Conservation (phyloP, 306 rosid species). For the Citrullus amarus region DNA sequence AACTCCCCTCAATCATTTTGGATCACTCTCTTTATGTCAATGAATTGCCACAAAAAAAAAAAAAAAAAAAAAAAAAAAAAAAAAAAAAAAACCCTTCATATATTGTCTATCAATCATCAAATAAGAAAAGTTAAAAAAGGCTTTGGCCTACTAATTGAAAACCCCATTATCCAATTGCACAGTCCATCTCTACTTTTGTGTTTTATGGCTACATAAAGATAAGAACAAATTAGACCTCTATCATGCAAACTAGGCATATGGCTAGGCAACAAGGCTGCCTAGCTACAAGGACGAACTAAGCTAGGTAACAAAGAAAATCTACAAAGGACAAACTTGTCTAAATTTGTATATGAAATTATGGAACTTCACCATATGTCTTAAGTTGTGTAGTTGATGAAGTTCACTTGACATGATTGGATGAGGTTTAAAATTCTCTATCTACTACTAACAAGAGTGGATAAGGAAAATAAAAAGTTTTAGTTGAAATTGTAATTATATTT, state of each 20-base stretch:
- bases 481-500: too few species aligned
- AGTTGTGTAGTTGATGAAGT: not conserved
- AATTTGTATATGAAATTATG: not conserved
- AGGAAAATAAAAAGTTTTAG: too few species aligned
- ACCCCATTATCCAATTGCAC: not conserved
- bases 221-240: not conserved
- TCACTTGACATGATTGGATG: not conserved
- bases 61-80: not conserved
- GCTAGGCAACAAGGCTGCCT: not conserved
- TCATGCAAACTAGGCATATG: not conserved
- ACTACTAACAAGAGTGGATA: not conserved
- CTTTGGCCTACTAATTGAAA: not conserved
- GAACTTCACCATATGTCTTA: not conserved
- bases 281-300: not conserved
- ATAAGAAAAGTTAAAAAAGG: not conserved
- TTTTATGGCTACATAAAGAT: not conserved
- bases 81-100: not conserved
- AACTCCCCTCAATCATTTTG: not conserved
- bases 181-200: not conserved
- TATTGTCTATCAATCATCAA: not conserved
- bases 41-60: not conserved
- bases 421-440: not conserved
- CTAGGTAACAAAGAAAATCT: not conserved
- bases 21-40: not conserved
- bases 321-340: not conserved